Evolutionary conservation across 768 basidiomycete species (phyloP), one percentile per base, ranked within the genome.

Genomic region (Austroboletus eburneus): DNA sequence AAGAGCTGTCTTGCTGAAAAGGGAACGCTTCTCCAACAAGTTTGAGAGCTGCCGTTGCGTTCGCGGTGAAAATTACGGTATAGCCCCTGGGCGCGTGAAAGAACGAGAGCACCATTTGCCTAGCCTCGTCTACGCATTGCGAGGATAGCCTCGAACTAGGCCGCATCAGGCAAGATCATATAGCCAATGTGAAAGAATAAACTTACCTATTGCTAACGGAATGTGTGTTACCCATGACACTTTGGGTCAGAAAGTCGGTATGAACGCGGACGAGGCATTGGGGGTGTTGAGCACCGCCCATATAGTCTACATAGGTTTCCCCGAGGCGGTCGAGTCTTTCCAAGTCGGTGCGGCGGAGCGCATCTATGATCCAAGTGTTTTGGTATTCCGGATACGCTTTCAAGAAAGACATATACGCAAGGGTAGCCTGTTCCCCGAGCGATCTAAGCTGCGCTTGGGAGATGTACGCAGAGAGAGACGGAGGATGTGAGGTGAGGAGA

Each of bases 261-360:
- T 90, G 86, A 9, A 80, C 77, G 32, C 74, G 75, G 48, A 91
- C 77, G 27, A 91, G 78, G 55, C 81, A 84, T 55, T 87, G 84
- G 10, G 89, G 89, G 52, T 87, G 88, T 27, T 91, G 70, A 0
- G 85, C 78, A 20, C 85, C 87, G 24, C 89, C 89, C 86, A 91
- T 91, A 53, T 86, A 91, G 58, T 91, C 89, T 50, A 89, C 83
- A 49, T 91, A 91, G 9, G 82, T 84, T 68, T 90, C 86, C 6
- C 79, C 79, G 9, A 70, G 68, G 12, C 73, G 75, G 50, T 82
- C 78, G 35, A 86, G 70, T 42, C 85, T 69, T 5, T 70, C 49
- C 53, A 77, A 85, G 62, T 88, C 84, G 0, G 74, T 80, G 52
- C 75, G 71, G 39, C 85, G 78, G 14, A 87, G 73, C 0, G 77